Evolutionary conservation across 2,329 filamentous ascomycete species (phyloP).

Genomic region (Microdochium trichocladiopsis): DNA sequence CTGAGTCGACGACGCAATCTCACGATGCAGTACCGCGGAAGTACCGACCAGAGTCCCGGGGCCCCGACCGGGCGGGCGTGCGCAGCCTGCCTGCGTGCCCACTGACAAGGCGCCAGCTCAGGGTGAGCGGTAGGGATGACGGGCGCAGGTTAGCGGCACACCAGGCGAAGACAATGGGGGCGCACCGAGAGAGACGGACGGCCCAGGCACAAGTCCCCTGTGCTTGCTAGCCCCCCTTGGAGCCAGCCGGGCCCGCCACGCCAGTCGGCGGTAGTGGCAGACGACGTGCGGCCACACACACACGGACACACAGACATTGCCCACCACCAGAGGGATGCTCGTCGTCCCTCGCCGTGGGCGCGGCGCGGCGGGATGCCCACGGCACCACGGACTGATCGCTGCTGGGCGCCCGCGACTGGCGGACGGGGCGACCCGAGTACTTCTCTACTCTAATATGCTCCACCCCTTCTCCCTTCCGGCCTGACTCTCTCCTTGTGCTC

Average conservation of each 20-base stretch:
- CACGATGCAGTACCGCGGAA: conserved; percentile 1
- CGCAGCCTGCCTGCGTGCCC: neutral
- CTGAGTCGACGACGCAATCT: neutral
- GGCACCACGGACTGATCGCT: neutral
- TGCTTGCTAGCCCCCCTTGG: neutral
- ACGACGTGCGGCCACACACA: neutral
- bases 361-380: neutral
- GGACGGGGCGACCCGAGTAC: neutral
- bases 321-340: neutral
- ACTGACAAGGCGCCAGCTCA: neutral
- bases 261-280: neutral
- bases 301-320: neutral
- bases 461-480: neutral
- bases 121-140: neutral
- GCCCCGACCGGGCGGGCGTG: neutral
- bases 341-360: neutral
- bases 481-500: neutral
- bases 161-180: neutral
- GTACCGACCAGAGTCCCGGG: neutral
- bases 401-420: neutral
- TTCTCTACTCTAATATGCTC: neutral
- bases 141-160: neutral
- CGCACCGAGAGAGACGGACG: neutral
- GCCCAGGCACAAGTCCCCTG: neutral
- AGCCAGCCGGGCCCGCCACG: neutral